Percentiles rank a stretch among this genome's conserved stretches.
Evolutionary conservation across 2,329 filamentous ascomycete genomes (phyloP).

Genomic region (Alternaria brassicae): DNA sequence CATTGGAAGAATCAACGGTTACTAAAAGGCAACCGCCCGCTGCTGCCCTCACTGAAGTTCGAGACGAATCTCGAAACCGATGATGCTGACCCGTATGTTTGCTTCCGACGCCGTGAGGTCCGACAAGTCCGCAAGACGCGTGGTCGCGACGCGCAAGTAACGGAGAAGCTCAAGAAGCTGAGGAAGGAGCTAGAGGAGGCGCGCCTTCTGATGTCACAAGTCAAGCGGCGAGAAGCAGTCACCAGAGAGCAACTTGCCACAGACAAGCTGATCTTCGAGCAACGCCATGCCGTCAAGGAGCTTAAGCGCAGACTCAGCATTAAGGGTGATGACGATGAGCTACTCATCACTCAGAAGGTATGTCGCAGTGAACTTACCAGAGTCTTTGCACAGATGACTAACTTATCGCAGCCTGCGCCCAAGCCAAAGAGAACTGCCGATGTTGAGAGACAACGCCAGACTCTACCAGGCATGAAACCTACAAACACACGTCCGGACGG

Average conservation of each 20-base stretch:
- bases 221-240: slow-evolving; percentile 79
- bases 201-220: slow-evolving; percentile 77
- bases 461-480: slow-evolving; percentile 65
- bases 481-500: slow-evolving; percentile 68
- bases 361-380: slow-evolving; percentile 35
- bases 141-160: slow-evolving; percentile 89
- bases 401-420: slow-evolving; percentile 41
- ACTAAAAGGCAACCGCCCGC: slow-evolving; percentile 70
- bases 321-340: slow-evolving; percentile 90
- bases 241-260: slow-evolving; percentile 78
- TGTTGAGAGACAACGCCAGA: slow-evolving; percentile 67
- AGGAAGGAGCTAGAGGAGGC: slow-evolving; percentile 90
- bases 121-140: slow-evolving; percentile 94
- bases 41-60: slow-evolving; percentile 86
- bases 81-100: slow-evolving; percentile 96
- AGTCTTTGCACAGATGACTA: slow-evolving; percentile 31
- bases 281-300: slow-evolving; percentile 82
- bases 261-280: slow-evolving; percentile 81
- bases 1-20: slow-evolving; percentile 82
- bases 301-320: slow-evolving; percentile 88
- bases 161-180: slow-evolving; percentile 91
- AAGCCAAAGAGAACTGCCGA: slow-evolving; percentile 65
- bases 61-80: slow-evolving; percentile 94
- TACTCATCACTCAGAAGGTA: slow-evolving; percentile 87
- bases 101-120: slow-evolving; percentile 93